Evolutionary conservation across 1,284 basidiomycete species (phyloP), one percentile per base, ranked within the genome.

Genomic region (Puccinia triticina): DNA sequence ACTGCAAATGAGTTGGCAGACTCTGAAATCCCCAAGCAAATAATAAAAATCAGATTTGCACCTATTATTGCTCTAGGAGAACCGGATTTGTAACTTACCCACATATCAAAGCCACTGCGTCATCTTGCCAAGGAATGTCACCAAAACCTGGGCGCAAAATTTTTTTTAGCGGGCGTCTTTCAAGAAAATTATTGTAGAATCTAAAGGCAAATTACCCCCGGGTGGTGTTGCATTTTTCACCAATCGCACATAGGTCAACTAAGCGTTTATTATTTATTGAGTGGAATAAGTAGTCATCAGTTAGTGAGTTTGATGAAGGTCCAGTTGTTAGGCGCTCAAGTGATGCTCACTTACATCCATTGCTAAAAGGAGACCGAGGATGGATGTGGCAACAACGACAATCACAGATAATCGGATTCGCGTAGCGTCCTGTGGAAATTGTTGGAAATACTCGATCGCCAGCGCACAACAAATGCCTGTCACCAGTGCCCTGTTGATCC

Each of bases 101-200:
- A 37, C 78, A 80, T 29, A 80, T 64, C 43, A 80, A 55, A 80
- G 78, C 67, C n/a, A 80, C 78, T 37, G 78, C 79, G 61, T 82
- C 79, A 67, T 82, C 79, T 75, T 82, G 79, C 79, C 79, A 82
- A 21, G 79, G 79, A 82, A 75, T 82, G n/a, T 82, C 79, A 34
- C 78, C 78, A 29, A 80, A 73, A 59, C 78, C 72, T 82, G 59
- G 12, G 18, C 1, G 18, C 61, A 23, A 26, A 66, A 46, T 26
- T 34, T 67, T n/a, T n/a, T n/a, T n/a, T 43, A 43, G 40, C 40
- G n/a, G 16, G 29, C 1, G 66, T 69, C 26, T 69, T 48, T 69
- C 55, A 26, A n/a, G 26, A 57, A 57, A 57, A 7, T 5, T 2
- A 10, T 48, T 40, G 48, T 16, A 37, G n/a, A 26, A 18, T 43